A percentile compares a stretch with the other conserved stretches of the same genome.
Conservation (phyloP, 805 yeast species). For the Kuraishia borneana region DNA sequence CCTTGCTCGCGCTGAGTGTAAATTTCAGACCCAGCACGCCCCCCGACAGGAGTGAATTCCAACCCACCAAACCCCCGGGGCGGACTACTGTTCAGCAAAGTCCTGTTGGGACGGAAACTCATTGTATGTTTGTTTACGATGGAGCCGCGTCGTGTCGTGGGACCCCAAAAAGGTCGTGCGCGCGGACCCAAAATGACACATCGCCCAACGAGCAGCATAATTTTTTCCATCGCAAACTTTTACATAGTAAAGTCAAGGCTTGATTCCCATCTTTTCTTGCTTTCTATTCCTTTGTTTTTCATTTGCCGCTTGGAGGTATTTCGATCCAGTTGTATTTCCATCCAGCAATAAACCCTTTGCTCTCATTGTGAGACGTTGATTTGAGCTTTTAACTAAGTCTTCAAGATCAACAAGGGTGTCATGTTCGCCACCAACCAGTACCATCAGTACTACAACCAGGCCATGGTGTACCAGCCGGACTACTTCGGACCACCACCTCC, state of each 20-base stretch:
- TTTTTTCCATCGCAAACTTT: no score
- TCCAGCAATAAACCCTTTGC: not conserved
- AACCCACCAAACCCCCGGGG: not conserved
- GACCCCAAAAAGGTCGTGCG: no score
- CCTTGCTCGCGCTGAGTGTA: not conserved
- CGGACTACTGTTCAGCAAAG: not conserved
- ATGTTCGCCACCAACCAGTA: conserved; percentile 7
- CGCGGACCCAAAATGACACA: no score
- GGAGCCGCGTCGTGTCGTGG: no score
- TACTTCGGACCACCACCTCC: no score
- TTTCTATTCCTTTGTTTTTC: not conserved
- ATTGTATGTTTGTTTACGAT: not conserved
- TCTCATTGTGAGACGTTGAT: conserved; percentile 1
- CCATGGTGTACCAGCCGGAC: conserved; percentile 6
- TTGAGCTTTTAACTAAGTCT: conserved; percentile 33
- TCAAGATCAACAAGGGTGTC: conserved; percentile 13
- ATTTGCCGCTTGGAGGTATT: not conserved
- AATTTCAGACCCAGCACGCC: not conserved
- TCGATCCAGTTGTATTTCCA: conserved; percentile 1
- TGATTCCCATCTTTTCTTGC: not conserved
- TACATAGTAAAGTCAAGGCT: not conserved
- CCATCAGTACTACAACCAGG: conserved; percentile 3
- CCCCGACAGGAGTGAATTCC: not conserved
- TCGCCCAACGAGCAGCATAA: no score
- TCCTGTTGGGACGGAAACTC: not conserved